phyloP scores from a whole-genome alignment of 345 rosid genomes.

The Eucalyptus marginata region DNA sequence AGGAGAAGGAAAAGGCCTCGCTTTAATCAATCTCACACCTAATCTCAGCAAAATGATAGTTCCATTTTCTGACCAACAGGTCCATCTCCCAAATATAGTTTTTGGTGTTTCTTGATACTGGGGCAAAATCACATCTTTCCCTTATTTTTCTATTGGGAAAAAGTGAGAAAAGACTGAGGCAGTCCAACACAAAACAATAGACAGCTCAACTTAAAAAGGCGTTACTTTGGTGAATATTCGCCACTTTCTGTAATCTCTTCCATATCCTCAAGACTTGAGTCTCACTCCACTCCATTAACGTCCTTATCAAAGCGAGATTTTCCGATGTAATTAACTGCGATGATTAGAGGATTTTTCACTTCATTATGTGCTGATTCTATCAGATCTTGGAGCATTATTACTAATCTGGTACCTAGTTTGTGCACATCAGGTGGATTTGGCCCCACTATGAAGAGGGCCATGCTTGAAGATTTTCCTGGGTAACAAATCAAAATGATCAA shows the following conservation, averaged over 20 bases:
- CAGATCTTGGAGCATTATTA: constrained; percentile 35
- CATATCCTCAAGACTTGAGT: neutral
- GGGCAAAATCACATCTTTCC: constrained; percentile 26
- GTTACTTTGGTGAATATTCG: neutral
- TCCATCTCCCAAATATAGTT: neutral
- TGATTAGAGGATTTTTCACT: constrained; percentile 38
- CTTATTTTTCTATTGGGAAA: neutral
- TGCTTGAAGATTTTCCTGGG: constrained; percentile 26
- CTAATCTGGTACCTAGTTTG: constrained; percentile 22
- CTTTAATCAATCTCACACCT: neutral
- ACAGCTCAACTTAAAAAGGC: constrained; percentile 33
- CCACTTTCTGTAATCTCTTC: neutral
- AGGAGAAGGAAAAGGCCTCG: neutral
- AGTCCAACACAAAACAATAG: constrained; percentile 42
- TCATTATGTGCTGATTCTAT: constrained; percentile 32
- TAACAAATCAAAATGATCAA: constrained; percentile 41
- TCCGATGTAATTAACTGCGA: constrained; percentile 47
- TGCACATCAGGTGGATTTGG: constrained; percentile 42
- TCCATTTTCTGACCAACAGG: neutral
- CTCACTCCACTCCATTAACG: neutral
- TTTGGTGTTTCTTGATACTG: constrained; percentile 44
- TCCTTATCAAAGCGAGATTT: neutral
- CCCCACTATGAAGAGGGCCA: neutral
- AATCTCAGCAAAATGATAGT: constrained; percentile 20
- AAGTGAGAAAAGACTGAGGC: constrained; percentile 17